A percentile compares a stretch with the other conserved stretches of the same genome.
phyloP scores from a whole-genome alignment of 345 rosid genomes.

The Pugionium dolabratum region DNA sequence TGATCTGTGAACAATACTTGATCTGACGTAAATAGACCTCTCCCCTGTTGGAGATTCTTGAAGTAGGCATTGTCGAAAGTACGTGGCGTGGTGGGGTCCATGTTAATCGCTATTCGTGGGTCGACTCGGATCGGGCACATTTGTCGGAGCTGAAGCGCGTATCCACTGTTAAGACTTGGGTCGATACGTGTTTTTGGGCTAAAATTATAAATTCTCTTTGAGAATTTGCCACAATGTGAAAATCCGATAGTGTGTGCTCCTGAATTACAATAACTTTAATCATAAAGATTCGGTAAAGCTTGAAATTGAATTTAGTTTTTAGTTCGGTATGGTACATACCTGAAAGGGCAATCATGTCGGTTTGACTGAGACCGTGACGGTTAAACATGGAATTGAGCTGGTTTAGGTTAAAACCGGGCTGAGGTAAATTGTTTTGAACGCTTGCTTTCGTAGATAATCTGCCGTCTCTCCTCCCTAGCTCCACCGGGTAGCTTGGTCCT shows the following conservation, averaged over 20 bases:
- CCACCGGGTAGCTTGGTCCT: slow-evolving; percentile 76
- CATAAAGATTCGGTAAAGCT: no score
- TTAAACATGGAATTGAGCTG: slow-evolving; percentile 71
- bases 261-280: neutral
- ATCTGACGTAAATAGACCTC: slow-evolving; percentile 70
- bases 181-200: slow-evolving; percentile 54
- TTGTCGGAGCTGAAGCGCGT: slow-evolving; percentile 57
- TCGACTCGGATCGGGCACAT: slow-evolving; percentile 73
- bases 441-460: slow-evolving; percentile 64
- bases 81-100: slow-evolving; percentile 78
- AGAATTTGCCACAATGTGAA: slow-evolving; percentile 70
- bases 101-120: slow-evolving; percentile 70
- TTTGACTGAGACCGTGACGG: slow-evolving; percentile 60
- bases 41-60: slow-evolving; percentile 70
- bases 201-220: slow-evolving; percentile 65
- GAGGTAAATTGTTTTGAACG: slow-evolving; percentile 62
- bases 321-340: slow-evolving; percentile 41
- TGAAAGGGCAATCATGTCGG: slow-evolving; percentile 86
- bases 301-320: neutral
- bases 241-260: slow-evolving; percentile 84
- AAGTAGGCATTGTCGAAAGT: slow-evolving; percentile 79
- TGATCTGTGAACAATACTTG: slow-evolving; percentile 61
- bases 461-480: slow-evolving; percentile 82
- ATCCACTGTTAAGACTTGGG: slow-evolving; percentile 57
- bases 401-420: slow-evolving; percentile 55